A percentile compares a stretch with the other conserved stretches of the same genome.
Evolutionary conservation across 345 rosid genomes (phyloP).

Genomic region (Rhodamnia rubescens): DNA sequence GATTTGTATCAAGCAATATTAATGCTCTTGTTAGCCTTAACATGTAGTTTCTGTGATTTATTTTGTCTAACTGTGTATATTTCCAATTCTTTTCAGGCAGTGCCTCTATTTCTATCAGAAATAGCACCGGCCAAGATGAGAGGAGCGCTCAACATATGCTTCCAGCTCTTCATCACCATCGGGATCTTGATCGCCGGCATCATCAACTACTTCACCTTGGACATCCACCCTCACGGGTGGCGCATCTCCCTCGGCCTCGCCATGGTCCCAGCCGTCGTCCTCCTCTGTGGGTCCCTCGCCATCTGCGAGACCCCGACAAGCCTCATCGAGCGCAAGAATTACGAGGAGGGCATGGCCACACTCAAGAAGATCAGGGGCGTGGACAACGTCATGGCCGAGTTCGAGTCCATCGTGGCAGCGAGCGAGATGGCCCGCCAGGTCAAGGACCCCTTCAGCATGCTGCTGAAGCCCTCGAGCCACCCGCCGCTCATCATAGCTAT

Average conservation of each 20-base stretch:
- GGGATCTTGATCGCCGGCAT: conserved; percentile 54
- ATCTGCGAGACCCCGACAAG: conserved; percentile 58
- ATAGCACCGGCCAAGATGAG: conserved; percentile 32
- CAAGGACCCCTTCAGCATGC: conserved; percentile 37
- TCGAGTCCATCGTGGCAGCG: conserved; percentile 14
- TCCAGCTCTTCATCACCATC: conserved; percentile 62
- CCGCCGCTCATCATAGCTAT: conserved; percentile 29
- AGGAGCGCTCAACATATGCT: conserved; percentile 37
- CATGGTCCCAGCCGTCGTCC: conserved; percentile 31
- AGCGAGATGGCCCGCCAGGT: conserved; percentile 20
- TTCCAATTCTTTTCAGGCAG: conserved; percentile 11
- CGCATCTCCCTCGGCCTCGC: conserved; percentile 26
- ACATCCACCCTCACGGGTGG: conserved; percentile 32
- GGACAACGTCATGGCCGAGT: conserved; percentile 19
- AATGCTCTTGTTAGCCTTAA: too few relatives aligned
- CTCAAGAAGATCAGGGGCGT: conserved; percentile 38
- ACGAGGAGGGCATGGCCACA: conserved; percentile 26
- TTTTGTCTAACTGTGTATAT: too few relatives aligned
- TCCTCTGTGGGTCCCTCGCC: conserved; percentile 29
- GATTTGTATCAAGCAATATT: too few relatives aligned
- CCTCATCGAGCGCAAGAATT: conserved; percentile 37
- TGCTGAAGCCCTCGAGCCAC: conserved; percentile 17
- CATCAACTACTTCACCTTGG: conserved; percentile 24
- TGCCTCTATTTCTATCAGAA: conserved; percentile 43
- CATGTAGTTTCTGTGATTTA: too few relatives aligned